Base-by-base conservation (phyloP, 257 asterid genomes). In the Capsicum rhomboideum region DNA sequence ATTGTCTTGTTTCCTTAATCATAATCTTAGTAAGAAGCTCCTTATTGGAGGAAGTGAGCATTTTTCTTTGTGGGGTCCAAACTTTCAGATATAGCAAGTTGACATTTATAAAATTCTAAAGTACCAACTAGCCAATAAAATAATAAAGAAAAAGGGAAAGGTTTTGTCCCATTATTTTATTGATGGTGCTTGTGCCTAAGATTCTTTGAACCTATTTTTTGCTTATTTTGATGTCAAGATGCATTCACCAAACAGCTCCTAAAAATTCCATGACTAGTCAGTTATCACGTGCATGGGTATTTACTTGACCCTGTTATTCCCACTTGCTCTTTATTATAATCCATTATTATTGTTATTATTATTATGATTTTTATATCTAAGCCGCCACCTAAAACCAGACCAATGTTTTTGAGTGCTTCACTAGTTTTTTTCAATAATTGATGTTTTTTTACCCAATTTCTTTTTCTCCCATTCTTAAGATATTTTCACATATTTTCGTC, bases 251-350 rank as follows among this genome's bases (percentile, higher is more conserved):
- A 66, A 78, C 83, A 69, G 49, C 66, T 77, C 84, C 72, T 54
- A 85, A 50, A 34, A 40, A 46, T 49, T 34, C 40, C 61, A 18
- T 40, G 23, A 0, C 29, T 31, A n/a, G 83, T 82, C n/a, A 78
- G 87, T 59, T 50, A 21, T 84, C 90, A 86, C 90, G 83, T 86
- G 90, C 88, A 74, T 46, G 44, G 17, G 28, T 50, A 16, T 67
- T 68, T 29, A 54, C 29, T 44, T 82, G 53, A 67, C 81, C 63
- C 53, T 11, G 4, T 79, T 61, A 72, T 71, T n/a, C 69, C 77
- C 80, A 13, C 50, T 75, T 26, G 68, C 74, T 55, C 42, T 20
- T 63, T 77, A 6, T 10, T 10, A 21, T 29, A 49, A 26, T 44
- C 13, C 34, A 20, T 80, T 46, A n/a, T 29, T 66, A 20, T 63